phyloP scores from a whole-genome alignment of 371 early-diverging fungal genomes.

The Aphelidium insulamus region DNA sequence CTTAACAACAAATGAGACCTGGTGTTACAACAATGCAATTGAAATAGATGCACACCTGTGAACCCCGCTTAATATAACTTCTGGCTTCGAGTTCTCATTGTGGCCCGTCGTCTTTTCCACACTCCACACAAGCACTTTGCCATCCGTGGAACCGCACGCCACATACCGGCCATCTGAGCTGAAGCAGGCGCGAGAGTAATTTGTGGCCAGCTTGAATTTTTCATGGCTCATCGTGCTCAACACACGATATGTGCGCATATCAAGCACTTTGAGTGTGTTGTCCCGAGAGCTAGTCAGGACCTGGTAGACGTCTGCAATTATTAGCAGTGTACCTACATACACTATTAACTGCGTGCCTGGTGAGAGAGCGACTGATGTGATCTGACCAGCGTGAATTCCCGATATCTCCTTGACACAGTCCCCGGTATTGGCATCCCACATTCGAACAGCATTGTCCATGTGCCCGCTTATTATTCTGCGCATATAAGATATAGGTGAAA shows the following conservation, averaged over 20 bases:
- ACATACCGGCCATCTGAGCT: constrained; percentile 71
- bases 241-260: constrained; percentile 50
- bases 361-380: constrained; percentile 56
- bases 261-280: constrained; percentile 64
- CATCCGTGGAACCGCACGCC: constrained; percentile 51
- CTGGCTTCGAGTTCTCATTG: no score
- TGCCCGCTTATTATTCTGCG: constrained; percentile 41
- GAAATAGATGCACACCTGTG: no score
- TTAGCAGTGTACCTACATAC: constrained; percentile 1
- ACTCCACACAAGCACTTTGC: no score
- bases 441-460: constrained; percentile 64
- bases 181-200: constrained; percentile 71
- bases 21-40: no score
- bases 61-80: no score
- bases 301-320: constrained; percentile 26
- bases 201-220: constrained; percentile 49
- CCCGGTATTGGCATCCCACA: constrained; percentile 75
- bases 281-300: constrained; percentile 79
- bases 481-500: background rate
- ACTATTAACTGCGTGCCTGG: no score
- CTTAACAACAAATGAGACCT: no score
- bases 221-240: constrained; percentile 46
- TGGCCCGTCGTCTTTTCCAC: no score
- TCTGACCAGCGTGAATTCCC: constrained; percentile 62
- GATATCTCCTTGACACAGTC: constrained; percentile 56